Evolutionary conservation across 345 rosid genomes (phyloP).

Genomic region (Corchorus capsularis): DNA sequence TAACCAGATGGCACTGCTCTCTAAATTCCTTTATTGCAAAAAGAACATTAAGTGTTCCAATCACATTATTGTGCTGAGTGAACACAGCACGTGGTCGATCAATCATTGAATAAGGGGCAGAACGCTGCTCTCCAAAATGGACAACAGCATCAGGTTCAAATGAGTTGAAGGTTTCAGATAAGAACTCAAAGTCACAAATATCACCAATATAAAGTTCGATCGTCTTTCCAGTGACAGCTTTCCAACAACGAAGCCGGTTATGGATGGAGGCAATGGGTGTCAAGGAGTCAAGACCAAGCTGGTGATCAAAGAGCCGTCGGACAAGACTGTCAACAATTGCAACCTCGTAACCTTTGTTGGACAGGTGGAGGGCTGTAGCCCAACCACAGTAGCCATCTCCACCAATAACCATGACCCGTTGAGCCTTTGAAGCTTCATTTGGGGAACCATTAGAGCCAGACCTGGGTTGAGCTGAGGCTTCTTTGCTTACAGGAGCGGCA

Average conservation of each 20-base stretch:
- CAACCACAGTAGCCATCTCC: constrained; percentile 99
- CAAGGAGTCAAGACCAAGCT: constrained; percentile 85
- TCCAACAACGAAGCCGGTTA: constrained; percentile 82
- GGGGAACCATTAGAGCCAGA: constrained; percentile 35
- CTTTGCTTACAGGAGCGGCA: constrained; percentile 46
- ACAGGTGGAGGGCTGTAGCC: constrained; percentile 96
- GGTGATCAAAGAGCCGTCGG: constrained; percentile 90
- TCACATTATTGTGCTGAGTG: constrained; percentile 93
- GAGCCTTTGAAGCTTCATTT: constrained; percentile 46
- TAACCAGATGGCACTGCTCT: constrained; percentile 89
- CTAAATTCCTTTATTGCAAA: constrained; percentile 92
- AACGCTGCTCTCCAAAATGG: constrained; percentile 94
- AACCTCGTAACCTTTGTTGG: constrained; percentile 80
- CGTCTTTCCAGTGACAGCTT: constrained; percentile 75
- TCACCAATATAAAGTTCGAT: constrained; percentile 86
- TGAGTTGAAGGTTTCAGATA: constrained; percentile 75
- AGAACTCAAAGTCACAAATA: constrained; percentile 92
- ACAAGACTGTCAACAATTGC: constrained; percentile 83
- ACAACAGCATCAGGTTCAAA: constrained; percentile 93
- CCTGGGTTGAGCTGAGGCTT: constrained; percentile 52
- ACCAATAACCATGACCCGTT: constrained; percentile 90
- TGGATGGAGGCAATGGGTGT: constrained; percentile 90
- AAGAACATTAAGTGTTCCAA: constrained; percentile 91
- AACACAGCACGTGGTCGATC: constrained; percentile 89
- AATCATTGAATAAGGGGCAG: constrained; percentile 98